Conservation (phyloP, 176 grass and related monocot species). For the Coix lacrymajobi region DNA sequence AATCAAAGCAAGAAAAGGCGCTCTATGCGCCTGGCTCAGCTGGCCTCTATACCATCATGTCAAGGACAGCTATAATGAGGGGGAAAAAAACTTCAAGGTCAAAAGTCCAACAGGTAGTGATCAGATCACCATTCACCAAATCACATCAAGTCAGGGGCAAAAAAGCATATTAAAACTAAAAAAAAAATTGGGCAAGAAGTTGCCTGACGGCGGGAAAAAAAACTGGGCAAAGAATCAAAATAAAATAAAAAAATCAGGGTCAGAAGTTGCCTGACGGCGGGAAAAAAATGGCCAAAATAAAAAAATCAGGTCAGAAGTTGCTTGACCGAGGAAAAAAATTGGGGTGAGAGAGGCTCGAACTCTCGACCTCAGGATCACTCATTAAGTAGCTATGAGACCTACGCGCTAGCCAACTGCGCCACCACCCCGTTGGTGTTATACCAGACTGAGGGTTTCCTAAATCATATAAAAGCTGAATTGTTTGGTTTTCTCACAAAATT, state of each 20-base stretch:
- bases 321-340: neutral
- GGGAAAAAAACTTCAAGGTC: no score
- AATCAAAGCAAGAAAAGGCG: conserved; percentile 31
- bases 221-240: no score
- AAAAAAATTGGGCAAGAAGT: neutral
- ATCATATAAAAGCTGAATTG: no score
- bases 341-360: conserved; percentile 97
- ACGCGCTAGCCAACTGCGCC: conserved; percentile 82
- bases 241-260: no score
- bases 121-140: no score
- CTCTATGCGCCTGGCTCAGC: neutral
- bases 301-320: neutral
- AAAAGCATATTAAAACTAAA: neutral
- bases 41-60: conserved; percentile 3
- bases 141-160: neutral
- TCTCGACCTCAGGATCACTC: conserved; percentile 97
- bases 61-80: neutral
- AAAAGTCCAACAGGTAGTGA: neutral
- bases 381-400: conserved; percentile 46
- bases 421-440: conserved; percentile 27
- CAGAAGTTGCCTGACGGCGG: no score
- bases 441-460: no score
- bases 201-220: no score
- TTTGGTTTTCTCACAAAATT: no score
- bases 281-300: no score